These are phyloP conservation scores for Plasmopara viticola DNA, from an alignment of 352 stramenopile species.

Conservation along the genomic window DNA sequence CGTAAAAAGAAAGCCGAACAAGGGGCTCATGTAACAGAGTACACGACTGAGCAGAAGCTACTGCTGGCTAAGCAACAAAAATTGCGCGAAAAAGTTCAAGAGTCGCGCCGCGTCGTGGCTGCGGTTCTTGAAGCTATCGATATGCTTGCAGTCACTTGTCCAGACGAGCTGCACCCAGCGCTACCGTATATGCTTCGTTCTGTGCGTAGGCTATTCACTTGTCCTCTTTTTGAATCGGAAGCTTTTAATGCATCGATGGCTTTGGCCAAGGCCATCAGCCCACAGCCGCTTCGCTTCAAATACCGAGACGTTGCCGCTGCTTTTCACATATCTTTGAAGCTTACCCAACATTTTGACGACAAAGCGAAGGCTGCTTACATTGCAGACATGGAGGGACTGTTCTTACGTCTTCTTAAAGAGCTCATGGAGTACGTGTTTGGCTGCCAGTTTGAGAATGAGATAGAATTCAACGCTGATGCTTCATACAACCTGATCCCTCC, in stretches of 20 bases:
- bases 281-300: conserved; percentile 52
- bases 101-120: conserved; percentile 35
- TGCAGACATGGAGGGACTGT: conserved; percentile 37
- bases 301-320: conserved; percentile 58
- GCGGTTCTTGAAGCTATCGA: conserved; percentile 53
- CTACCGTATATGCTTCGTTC: conserved; percentile 60
- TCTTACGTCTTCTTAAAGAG: conserved; percentile 48
- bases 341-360: conserved; percentile 32
- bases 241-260: conserved; percentile 32
- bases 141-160: conserved; percentile 45
- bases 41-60: conserved; percentile 51
- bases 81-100: conserved; percentile 40
- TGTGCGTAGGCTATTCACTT: conserved; percentile 47
- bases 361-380: conserved; percentile 37
- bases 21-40: conserved; percentile 36
- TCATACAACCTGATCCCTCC: conserved; percentile 63
- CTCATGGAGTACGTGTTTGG: conserved; percentile 79
- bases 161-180: conserved; percentile 68
- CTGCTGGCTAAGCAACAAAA: conserved; percentile 55
- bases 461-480: conserved; percentile 60
- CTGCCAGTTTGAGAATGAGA: conserved; percentile 74
- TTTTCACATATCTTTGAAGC: conserved; percentile 45
- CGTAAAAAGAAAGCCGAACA: conserved; percentile 50
- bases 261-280: conserved; percentile 57
- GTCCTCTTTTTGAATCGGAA: conserved; percentile 43